Percentiles rank a stretch among this genome's conserved stretches.
Evolutionary conservation across 1,284 basidiomycete species (phyloP).

Genomic region (Ceratobasidium sp.): DNA sequence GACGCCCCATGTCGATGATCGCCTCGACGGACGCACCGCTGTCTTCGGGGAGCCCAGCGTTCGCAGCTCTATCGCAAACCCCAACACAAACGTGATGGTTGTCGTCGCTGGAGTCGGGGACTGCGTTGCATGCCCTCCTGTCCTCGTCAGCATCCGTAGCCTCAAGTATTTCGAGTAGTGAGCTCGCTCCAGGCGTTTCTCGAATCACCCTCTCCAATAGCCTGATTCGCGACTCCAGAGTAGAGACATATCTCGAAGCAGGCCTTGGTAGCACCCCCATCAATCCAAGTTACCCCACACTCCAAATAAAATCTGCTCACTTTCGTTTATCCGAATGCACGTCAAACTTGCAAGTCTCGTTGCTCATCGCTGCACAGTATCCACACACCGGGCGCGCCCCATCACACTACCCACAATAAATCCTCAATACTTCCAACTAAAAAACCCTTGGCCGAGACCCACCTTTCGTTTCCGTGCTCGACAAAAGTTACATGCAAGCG

Average conservation of each 20-base stretch:
- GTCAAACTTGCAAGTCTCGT: constrained; percentile 22
- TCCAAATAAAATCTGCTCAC: no score
- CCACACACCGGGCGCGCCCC: constrained; percentile 28
- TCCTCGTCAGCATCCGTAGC: neutral
- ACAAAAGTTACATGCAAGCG: constrained; percentile 37
- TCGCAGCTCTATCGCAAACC: neutral
- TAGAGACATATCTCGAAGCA: constrained; percentile 14
- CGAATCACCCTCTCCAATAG: constrained; percentile 20
- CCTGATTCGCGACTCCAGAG: constrained; percentile 33
- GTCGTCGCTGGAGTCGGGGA: no score
- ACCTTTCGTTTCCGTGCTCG: constrained; percentile 32
- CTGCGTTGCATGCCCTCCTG: no score
- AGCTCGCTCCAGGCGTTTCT: neutral
- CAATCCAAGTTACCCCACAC: no score
- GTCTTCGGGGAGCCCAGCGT: constrained; percentile 28
- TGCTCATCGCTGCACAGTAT: constrained; percentile 27
- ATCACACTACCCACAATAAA: constrained; percentile 13
- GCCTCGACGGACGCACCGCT: constrained; percentile 24
- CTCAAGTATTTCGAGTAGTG: constrained; percentile 3
- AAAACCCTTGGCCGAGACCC: neutral
- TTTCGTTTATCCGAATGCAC: constrained; percentile 34
- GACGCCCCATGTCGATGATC: constrained; percentile 25
- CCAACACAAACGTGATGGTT: neutral
- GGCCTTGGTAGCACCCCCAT: no score
- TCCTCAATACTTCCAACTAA: neutral